Conservation (phyloP, 768 basidiomycete species). For the Hypholoma fasciculare region DNA sequence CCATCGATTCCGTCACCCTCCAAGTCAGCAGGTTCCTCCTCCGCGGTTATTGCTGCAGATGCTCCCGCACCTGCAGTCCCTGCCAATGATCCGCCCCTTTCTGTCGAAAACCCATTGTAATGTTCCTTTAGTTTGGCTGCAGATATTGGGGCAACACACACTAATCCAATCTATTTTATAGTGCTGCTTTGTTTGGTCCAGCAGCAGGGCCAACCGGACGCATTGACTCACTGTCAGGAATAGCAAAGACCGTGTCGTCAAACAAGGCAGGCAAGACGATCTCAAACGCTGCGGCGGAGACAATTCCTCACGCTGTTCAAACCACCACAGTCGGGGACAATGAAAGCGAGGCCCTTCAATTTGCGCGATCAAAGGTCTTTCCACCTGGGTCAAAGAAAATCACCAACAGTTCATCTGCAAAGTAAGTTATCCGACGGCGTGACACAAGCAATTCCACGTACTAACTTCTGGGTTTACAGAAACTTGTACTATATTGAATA, state of each 20-base stretch:
- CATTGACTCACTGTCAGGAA: neutral
- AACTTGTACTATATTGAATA: conserved; percentile 10
- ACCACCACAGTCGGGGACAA: neutral
- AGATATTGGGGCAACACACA: neutral
- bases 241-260: too few relatives aligned
- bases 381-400: neutral
- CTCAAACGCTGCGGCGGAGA: too few relatives aligned
- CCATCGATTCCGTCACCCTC: too few relatives aligned
- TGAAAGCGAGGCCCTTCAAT: neutral
- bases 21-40: neutral
- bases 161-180: neutral
- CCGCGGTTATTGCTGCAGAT: neutral
- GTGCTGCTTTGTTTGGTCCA: neutral
- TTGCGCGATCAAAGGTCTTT: neutral
- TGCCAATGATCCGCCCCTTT: neutral
- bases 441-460: neutral
- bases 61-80: neutral
- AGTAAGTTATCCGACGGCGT: neutral
- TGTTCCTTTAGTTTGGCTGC: neutral
- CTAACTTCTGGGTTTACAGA: neutral
- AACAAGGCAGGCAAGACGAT: too few relatives aligned
- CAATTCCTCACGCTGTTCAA: neutral
- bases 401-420: neutral
- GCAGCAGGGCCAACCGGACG: neutral
- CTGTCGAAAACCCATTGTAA: neutral